Base-by-base conservation (phyloP, 1,284 basidiomycete species). In the Farysia itapuensis region DNA sequence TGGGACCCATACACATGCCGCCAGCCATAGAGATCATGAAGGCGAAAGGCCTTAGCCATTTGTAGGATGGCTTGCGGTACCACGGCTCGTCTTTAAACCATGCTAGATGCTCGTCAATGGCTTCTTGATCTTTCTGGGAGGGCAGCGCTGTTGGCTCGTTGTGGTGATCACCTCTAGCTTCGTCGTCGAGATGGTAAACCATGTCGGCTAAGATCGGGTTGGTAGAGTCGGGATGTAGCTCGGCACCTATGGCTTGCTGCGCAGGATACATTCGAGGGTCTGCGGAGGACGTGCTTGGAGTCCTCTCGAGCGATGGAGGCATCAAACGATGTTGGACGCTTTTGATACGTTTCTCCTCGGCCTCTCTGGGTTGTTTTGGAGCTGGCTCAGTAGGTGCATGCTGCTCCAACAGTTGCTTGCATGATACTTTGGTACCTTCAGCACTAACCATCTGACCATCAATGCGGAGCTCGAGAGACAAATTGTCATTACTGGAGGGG, bases 1-100 rank as follows among this genome's bases (percentile, higher is more conserved):
- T 64, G 13, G 71, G 61, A 13, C 69, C 61, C 41, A 76, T 66
- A 46, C 65, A 47, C 39, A 72, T 64, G 5, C 73, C 72, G 4
- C 49, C 49, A 4, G 63, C 57, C 25, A 67, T 38, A 15, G 71
- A 44, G 30, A 74, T 59, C 20, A 72, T 28, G 8, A 75, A 43
- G 13, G 61, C 53, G 23, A 74, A 47, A 0, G 70, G 72, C 20
- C 64, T 36, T 6, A 75, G 43, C 67, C 69, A 73, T 26, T 59
- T 42, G 22, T 66, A 63, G 2, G 61, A 57, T 0, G 72, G 72
- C 8, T 46, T 59, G 9, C 53, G 50, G 29, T 65, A 72, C 69
- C 69, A 72, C 2, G 70, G 70, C 28, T 50, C 20, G 6, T 43
- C 43, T 7, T 53, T 50, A 40, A 66, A 54, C 69, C 68, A 70